A percentile compares a stretch with the other conserved stretches of the same genome.
These are phyloP conservation scores for Torulaspora maleeae DNA, from an alignment of 805 yeast genomes.

Conservation along the genomic window DNA sequence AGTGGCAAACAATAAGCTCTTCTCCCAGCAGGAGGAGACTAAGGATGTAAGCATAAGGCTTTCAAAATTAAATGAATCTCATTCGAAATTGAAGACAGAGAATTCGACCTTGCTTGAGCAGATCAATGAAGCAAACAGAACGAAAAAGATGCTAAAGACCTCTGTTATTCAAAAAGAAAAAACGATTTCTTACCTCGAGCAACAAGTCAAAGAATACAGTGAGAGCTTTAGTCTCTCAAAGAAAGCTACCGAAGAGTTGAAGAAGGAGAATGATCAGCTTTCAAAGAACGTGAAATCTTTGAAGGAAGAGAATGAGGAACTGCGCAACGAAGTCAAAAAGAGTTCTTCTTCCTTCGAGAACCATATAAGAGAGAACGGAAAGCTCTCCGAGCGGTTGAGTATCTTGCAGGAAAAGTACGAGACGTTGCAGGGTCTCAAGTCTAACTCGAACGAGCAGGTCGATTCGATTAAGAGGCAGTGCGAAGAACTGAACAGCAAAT, in stretches of 20 bases:
- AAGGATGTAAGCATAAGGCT: conserved; percentile 15
- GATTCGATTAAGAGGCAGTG: conserved; percentile 58
- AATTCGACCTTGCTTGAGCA: conserved; percentile 18
- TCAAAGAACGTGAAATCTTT: conserved; percentile 30
- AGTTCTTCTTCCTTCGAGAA: conserved; percentile 36
- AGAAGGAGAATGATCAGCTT: conserved; percentile 34
- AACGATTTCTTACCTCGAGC: conserved; percentile 38
- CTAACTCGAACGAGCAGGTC: conserved; percentile 41
- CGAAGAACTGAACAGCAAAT: conserved; percentile 64
- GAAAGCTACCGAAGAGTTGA: conserved; percentile 28
- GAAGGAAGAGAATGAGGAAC: conserved; percentile 37
- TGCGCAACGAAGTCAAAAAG: conserved; percentile 39
- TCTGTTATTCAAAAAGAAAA: conserved; percentile 36
- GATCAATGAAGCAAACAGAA: conserved; percentile 17
- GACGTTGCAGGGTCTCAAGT: conserved; percentile 36
- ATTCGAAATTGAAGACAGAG: conserved; percentile 17
- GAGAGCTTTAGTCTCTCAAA: conserved; percentile 26
- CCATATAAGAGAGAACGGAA: conserved; percentile 39
- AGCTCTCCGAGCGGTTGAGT: conserved; percentile 39
- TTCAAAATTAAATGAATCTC: conserved; percentile 13
- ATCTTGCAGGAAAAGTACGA: conserved; percentile 39
- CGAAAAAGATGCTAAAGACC: conserved; percentile 24
- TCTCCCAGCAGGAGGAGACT: conserved; percentile 20
- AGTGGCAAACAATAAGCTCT: conserved; percentile 16
- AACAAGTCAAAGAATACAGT: conserved; percentile 39